phyloP scores from a whole-genome alignment of 176 grass and related monocot genomes.

The Zoysia japonica region DNA sequence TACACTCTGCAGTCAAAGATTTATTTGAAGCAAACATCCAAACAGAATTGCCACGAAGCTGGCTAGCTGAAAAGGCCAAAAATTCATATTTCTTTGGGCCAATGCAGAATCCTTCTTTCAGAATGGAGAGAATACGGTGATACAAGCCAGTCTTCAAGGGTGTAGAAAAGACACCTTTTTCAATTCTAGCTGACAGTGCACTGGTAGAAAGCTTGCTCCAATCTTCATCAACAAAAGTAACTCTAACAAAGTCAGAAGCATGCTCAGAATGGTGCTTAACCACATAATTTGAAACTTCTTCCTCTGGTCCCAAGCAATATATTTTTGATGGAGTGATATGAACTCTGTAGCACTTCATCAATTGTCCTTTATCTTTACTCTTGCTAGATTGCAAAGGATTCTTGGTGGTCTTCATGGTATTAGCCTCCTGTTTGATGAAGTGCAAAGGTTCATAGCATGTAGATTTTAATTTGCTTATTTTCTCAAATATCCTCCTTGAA shows the following conservation, averaged over 20 bases:
- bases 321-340: conserved; percentile 88
- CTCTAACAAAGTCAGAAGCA: conserved; percentile 91
- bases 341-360: conserved; percentile 81
- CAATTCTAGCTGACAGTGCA: conserved; percentile 71
- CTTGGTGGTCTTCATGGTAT: conserved; percentile 43
- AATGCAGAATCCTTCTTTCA: conserved; percentile 77
- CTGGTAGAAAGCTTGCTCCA: conserved; percentile 83
- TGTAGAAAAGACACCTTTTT: conserved; percentile 60
- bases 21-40: conserved; percentile 99
- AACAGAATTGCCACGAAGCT: conserved; percentile 86
- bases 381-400: conserved; percentile 38
- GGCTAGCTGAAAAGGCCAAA: conserved; percentile 97
- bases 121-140: conserved; percentile 73
- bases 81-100: conserved; percentile 90
- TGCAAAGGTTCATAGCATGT: conserved; percentile 78
- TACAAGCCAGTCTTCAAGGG: conserved; percentile 78
- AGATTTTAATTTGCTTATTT: conserved; percentile 72
- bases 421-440: conserved; percentile 62
- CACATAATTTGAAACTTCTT: conserved; percentile 89
- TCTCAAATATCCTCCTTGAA: conserved; percentile 69
- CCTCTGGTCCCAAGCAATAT: conserved; percentile 87
- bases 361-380: conserved; percentile 41
- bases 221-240: conserved; percentile 96
- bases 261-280: conserved; percentile 60
- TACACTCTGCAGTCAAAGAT: conserved; percentile 62